Evolutionary conservation across 139 green algal genomes (phyloP).

Genomic region (Zygnema circumcarinatum): DNA sequence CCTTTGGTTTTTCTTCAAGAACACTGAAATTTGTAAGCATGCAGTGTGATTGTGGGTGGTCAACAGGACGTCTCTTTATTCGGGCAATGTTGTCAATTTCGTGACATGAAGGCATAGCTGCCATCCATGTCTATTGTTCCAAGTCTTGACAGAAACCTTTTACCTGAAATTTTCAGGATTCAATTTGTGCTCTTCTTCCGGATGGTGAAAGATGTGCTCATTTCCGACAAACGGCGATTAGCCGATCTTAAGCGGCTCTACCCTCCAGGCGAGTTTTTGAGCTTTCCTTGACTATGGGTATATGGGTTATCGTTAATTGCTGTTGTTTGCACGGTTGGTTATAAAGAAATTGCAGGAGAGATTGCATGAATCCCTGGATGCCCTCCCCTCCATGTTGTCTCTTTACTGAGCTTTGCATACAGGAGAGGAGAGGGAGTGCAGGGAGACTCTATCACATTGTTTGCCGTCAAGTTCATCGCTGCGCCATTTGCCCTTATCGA

Average conservation of each 20-base stretch:
- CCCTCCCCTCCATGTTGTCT: neutral
- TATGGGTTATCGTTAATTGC: neutral
- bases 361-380: neutral
- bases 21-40: neutral
- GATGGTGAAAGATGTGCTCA: constrained; percentile 24
- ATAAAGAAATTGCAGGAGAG: neutral
- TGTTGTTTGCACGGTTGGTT: neutral
- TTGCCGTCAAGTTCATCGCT: neutral
- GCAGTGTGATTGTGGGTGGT: neutral
- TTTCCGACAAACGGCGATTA: constrained; percentile 21
- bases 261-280: constrained; percentile 8
- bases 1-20: neutral
- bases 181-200: constrained; percentile 16
- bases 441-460: constrained; percentile 22
- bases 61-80: neutral
- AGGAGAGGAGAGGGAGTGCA: too few species aligned
- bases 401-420: too few species aligned
- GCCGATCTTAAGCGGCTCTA: constrained; percentile 29
- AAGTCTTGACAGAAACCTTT: too few species aligned
- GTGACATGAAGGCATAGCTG: too few species aligned
- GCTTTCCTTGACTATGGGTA: neutral
- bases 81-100: too few species aligned
- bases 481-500: neutral
- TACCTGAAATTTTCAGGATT: too few species aligned
- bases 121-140: too few species aligned